phyloP scores from a whole-genome alignment of 257 asterid species.

The Forsythia viridissima region DNA sequence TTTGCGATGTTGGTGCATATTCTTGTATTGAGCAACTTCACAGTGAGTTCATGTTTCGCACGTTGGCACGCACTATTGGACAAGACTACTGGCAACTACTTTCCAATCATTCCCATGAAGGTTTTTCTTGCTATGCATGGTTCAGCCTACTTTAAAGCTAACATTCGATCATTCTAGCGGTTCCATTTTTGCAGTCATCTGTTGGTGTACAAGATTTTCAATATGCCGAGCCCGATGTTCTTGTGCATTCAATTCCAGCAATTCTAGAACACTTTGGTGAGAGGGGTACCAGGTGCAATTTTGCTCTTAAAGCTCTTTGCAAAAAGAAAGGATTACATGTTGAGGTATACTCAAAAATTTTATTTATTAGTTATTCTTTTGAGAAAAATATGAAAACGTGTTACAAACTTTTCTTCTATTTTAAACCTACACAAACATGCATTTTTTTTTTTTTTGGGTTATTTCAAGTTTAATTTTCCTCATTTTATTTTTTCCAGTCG shows the following conservation, averaged over 20 bases:
- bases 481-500: too few relatives aligned
- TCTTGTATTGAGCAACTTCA: not conserved
- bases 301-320: constrained; percentile 76
- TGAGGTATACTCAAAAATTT: constrained; percentile 46
- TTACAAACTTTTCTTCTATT: too few relatives aligned
- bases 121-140: constrained; percentile 5
- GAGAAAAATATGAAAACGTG: too few relatives aligned
- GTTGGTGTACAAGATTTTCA: constrained; percentile 66
- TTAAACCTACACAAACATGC: too few relatives aligned
- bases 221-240: constrained; percentile 80
- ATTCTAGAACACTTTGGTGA: constrained; percentile 50
- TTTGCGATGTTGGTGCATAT: not conserved
- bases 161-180: constrained; percentile 2
- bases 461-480: not conserved
- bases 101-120: not conserved
- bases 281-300: constrained; percentile 44
- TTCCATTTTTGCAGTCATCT: constrained; percentile 48
- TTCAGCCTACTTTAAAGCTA: constrained; percentile 6
- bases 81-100: too few relatives aligned
- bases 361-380: too few relatives aligned
- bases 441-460: too few relatives aligned
- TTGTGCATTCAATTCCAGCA: constrained; percentile 60
- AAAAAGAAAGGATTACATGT: constrained; percentile 71
- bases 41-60: not conserved
- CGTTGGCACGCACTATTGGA: too few relatives aligned